Evolutionary conservation across 2,329 filamentous ascomycete genomes (phyloP), one percentile per base, ranked within the genome.

Genomic region (Diaporthe ilicicola): DNA sequence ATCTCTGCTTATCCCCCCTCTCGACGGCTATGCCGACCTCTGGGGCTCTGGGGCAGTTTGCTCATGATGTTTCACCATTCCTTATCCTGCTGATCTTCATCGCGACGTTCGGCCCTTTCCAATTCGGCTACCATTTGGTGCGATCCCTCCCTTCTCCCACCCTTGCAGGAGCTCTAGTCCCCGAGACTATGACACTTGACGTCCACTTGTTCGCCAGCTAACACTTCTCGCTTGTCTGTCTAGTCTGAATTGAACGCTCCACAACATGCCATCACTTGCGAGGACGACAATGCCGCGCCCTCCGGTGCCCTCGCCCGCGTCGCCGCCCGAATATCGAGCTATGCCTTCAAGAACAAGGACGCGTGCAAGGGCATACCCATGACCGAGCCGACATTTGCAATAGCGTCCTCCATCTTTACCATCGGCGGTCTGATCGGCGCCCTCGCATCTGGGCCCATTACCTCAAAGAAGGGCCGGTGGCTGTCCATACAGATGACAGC

Each of bases 201-300:
- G 24, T 46, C 19, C 8, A 10, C 22, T 44, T 2, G 19, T 22
- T n/a, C 19, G 22, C 29, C 22, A 19, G 51, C 70, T 66, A n/a
- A 70, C 32, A 84, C 77, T 10, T 39, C 29, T 19, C 39, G 24
- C 59, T 34, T 50, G 66, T 67, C 24, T 75, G 72, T 72, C 71
- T 77, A 95, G 95, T 93, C 94, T 76, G 96, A 98, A 81, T 89
- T 99, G 74, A 99, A 99, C 81, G 94, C 95, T 10, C 96, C 96
- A 10, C 92, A 98, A 87, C 92, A 95, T 85, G 94, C 97, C 77
- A 92, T 99, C 77, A 97, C 93, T 70, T 98, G 96, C 84, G 90
- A 90, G 75, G 90, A 90, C 29, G 69, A 68, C 27, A 42, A 68
- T n/a, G 24, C 48, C n/a, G 24, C 62, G 12, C 29, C 62, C 74